Evolutionary conservation across 345 rosid species (phyloP).

Genomic region (Nephelium lappaceum): DNA sequence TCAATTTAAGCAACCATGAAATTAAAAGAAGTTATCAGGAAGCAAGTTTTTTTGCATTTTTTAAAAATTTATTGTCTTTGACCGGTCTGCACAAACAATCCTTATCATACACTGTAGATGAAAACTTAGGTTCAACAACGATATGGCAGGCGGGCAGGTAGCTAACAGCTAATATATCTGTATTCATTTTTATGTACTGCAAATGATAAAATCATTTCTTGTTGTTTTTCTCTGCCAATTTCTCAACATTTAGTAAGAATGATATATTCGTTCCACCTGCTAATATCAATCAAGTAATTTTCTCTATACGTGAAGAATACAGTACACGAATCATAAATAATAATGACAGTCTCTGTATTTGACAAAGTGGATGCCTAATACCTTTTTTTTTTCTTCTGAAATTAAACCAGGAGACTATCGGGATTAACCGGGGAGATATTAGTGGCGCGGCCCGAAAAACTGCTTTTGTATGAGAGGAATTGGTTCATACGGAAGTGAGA

Average conservation of each 20-base stretch:
- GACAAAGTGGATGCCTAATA: too few relatives aligned
- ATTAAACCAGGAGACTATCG: too few relatives aligned
- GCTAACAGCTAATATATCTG: not conserved
- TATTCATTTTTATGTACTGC: not conserved
- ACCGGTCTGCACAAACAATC: not conserved
- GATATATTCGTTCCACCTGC: not conserved
- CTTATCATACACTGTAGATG: not conserved
- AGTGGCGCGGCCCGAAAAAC: too few relatives aligned
- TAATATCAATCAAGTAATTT: not conserved
- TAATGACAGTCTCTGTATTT: too few relatives aligned
- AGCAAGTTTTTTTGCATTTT: not conserved
- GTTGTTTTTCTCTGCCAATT: not conserved
- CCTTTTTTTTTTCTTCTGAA: too few relatives aligned
- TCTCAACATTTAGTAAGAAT: not conserved
- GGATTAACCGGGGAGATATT: too few relatives aligned
- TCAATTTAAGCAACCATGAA: not conserved
- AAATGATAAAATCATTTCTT: not conserved
- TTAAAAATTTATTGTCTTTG: too few relatives aligned
- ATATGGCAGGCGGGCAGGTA: not conserved
- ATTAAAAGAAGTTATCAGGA: too few relatives aligned
- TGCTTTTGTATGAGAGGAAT: too few relatives aligned
- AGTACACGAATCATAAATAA: too few relatives aligned
- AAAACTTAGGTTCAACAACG: not conserved
- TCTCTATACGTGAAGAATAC: not conserved
- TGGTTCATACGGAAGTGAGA: too few relatives aligned